Percentiles rank a stretch among this genome's conserved stretches.
Evolutionary conservation across 2,329 filamentous ascomycete species (phyloP).

Genomic region (Cryphonectria parasitica): DNA sequence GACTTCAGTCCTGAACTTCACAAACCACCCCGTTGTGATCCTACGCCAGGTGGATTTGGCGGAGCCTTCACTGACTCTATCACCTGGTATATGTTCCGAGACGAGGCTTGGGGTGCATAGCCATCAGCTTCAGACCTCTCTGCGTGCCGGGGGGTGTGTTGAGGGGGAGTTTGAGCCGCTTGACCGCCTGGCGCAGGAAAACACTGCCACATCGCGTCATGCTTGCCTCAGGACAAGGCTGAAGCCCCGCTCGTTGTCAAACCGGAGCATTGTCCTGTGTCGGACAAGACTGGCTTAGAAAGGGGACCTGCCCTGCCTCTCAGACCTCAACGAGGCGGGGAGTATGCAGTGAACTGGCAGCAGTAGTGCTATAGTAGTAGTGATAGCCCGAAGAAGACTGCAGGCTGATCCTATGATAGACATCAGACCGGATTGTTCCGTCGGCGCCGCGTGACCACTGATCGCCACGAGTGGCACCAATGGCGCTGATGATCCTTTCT

Average conservation of each 20-base stretch:
- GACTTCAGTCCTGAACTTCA: background rate
- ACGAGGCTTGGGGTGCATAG: background rate
- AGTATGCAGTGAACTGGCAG: background rate
- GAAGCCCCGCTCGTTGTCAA: conserved; percentile 14
- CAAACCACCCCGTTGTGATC: background rate
- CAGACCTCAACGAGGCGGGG: background rate
- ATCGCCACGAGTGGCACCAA: background rate
- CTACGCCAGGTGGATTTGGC: background rate
- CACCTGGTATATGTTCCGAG: conserved; percentile 7
- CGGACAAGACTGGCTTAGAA: background rate
- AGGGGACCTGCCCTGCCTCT: background rate
- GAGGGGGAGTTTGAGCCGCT: background rate
- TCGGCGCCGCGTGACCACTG: background rate
- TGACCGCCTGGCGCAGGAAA: background rate
- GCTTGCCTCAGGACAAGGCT: conserved; percentile 7
- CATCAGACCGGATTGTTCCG: conserved; percentile 4
- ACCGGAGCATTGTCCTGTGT: conserved; percentile 2
- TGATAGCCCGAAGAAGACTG: background rate
- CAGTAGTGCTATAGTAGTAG: background rate
- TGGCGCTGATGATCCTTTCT: conserved; percentile 5
- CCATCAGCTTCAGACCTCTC: background rate
- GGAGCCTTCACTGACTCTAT: conserved; percentile 3
- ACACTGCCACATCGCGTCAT: conserved; percentile 8
- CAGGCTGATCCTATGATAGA: background rate
- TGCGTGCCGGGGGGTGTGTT: background rate